Evolutionary conservation across 345 rosid species (phyloP), one percentile per base, ranked within the genome.

Genomic region (Clarkia xantiana): DNA sequence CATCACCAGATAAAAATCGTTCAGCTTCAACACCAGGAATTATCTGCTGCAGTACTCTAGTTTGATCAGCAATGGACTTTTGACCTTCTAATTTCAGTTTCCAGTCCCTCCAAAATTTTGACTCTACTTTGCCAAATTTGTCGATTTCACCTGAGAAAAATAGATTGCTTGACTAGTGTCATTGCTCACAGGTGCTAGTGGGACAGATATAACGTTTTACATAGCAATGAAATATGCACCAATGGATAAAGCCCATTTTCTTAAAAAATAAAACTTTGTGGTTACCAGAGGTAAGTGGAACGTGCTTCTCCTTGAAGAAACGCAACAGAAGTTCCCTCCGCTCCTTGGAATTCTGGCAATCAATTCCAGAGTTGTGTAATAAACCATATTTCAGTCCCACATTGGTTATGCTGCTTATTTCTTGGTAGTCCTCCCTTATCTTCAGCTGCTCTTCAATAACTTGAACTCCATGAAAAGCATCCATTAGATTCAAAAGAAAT

Each of bases 71-170:
- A 49, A 65, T 68, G 51, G 49, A 63, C 70, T 74, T 86, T 66
- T 84, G 83, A 44, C 77, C 95, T 74, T 86, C 98, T 65, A 91
- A 67, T 62, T 86, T 86, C 61, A 77, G 66, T 64, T 91, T 86
- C 98, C 98, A 91, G 20, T 91, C 90, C 66, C 77, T 77, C 98
- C 98, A 86, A 66, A 91, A 91, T 34, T 86, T 78, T 49, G 96
- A 81, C 11, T 86, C 94, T 46, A 75, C 86, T 70, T 71, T 67
- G 60, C 83, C 86, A 41, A 91, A 77, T 74, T 76, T 71, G 59
- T 67, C 75, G 66, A 86, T 71, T 58, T 75, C 94, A 76, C 82
- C 96, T 91, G 76, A 54, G 54, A 47, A 46, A 63, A 67, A 54
- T 40, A 47, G 42, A 54, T 5, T 29, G 36, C 36, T 29, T 29